Evolutionary conservation across 2,329 filamentous ascomycete species (phyloP), one percentile per base, ranked within the genome.

Genomic region (Orbilia javanica): DNA sequence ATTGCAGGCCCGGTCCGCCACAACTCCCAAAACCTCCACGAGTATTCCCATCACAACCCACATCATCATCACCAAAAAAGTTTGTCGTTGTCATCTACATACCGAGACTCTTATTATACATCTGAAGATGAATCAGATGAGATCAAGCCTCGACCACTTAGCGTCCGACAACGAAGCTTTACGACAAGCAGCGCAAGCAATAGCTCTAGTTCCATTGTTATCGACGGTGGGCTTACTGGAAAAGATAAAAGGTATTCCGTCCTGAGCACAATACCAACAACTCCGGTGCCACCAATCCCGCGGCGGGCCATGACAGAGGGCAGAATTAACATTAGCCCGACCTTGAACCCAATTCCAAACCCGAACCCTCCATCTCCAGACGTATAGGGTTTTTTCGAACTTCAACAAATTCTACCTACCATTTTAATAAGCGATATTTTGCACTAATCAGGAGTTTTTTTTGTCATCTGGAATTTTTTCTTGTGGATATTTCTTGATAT

Each of bases 71-170:
- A 69, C 39, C 50, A 66, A 50, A 69, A 68, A 13, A 46, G 31
- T 8, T n/a, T 62, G 20, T 65, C 72, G 22, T 57, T 60, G 11
- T 25, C 55, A 34, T 64, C 48, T 8, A 53, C 55, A 53, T 71
- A 70, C 39, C 34, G 67, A 36, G 73, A 77, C 31, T 66, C 73
- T 10, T 77, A 66, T 31, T 77, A 77, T 18, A 77, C 73, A 52
- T 66, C 73, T 20, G 73, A 77, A 69, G 71, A 76, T n/a, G 73
- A 77, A 60, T 20, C 55, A 13, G 73, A 77, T 31, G 73, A 77
- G 13, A 65, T 77, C 13, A 60, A 60, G 11, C 73, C 73, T 1
- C 57, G 73, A n/a, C 73, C 73, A n/a, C 44, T 77, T 7, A 71
- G 57, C 25, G 73, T 77, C 27, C 66, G 73, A 29, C 73, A 77